phyloP scores from a whole-genome alignment of 2,329 filamentous ascomycete species.

The Pestalotiopsis sp. region DNA sequence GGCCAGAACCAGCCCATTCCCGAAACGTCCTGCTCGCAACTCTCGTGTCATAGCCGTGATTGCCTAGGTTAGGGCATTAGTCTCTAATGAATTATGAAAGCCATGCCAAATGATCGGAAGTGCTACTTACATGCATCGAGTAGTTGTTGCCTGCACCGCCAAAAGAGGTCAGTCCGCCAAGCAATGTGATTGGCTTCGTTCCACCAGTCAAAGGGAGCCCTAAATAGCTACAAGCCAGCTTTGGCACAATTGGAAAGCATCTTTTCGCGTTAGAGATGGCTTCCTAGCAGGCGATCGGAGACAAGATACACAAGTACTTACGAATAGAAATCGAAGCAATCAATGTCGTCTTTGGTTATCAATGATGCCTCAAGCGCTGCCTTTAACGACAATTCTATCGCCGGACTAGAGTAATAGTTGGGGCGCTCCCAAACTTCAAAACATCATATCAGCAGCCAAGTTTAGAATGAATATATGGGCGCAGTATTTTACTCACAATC shows the following conservation, averaged over 20 bases:
- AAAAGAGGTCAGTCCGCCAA: slow-evolving; percentile 70
- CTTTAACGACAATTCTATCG: slow-evolving; percentile 61
- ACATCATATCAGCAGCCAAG: neutral
- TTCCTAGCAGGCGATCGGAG: no score
- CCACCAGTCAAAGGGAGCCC: slow-evolving; percentile 45
- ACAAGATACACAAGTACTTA: slow-evolving; percentile 63
- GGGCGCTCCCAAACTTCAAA: slow-evolving; percentile 54
- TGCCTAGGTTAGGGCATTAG: neutral
- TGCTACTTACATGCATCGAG: slow-evolving; percentile 59
- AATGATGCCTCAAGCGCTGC: slow-evolving; percentile 51
- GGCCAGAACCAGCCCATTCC: slow-evolving; percentile 61
- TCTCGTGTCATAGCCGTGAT: neutral
- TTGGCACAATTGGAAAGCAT: slow-evolving; percentile 5
- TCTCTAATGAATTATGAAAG: neutral
- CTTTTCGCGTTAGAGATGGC: neutral
- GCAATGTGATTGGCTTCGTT: slow-evolving; percentile 58
- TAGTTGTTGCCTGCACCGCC: slow-evolving; percentile 75
- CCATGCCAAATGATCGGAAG: slow-evolving; percentile 54
- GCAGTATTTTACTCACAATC: neutral
- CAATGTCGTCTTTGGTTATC: slow-evolving; percentile 53
- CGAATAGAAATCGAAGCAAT: slow-evolving; percentile 68
- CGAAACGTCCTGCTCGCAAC: slow-evolving; percentile 33
- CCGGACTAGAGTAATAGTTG: slow-evolving; percentile 59
- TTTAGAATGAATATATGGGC: no score
- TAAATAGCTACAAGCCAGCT: neutral